Base-by-base conservation (phyloP, 345 rosid species). In the Euphorbia pulcherrima region DNA sequence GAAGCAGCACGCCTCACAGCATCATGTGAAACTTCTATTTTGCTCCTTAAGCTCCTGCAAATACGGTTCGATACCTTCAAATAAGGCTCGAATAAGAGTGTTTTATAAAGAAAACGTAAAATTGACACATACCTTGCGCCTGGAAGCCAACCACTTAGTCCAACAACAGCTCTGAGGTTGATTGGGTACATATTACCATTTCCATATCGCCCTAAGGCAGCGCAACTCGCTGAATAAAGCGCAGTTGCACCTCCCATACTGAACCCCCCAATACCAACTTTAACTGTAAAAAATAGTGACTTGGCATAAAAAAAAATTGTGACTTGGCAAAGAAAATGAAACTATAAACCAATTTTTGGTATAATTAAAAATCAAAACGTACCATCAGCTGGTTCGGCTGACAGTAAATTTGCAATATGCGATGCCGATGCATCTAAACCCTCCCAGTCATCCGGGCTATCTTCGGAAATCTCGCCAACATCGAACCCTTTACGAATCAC, bases 1-100 rank as follows among this genome's bases (percentile, higher is more conserved):
- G 80, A 79, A 11, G 86, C 78, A 68, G 86, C 86, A 8, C 82
- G 76, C 80, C 83, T 72, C 11, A 64, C 75, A 57, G 83, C 86
- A 21, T 80, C 83, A 53, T 72, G 68, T 3, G 83, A 80, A 5
- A 64, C 73, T 64, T 72, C 80, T 40, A 83, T 78, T 69, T 62
- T 80, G 80, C 29, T 77, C 74, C 78, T 64, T 67, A 83, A 70
- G 74, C 71, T 75, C 82, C 85, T 82, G 79, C 16, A 5, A 20
- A 39, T 61, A 27, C 17, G 12, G 35, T 28, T 56, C 30, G 26
- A 35, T 33, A 33, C 7, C 4, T 33, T 33, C 37, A 33, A 33
- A 33, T 7, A 33, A 33, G 18, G 14, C 3, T 18, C 30, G 24
- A 8, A 7, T 18, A 59, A 59, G 5, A 8, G 12, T 35, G 24